phyloP scores from a whole-genome alignment of 2,329 filamentous ascomycete species.

The Aspergillus floridensis region DNA sequence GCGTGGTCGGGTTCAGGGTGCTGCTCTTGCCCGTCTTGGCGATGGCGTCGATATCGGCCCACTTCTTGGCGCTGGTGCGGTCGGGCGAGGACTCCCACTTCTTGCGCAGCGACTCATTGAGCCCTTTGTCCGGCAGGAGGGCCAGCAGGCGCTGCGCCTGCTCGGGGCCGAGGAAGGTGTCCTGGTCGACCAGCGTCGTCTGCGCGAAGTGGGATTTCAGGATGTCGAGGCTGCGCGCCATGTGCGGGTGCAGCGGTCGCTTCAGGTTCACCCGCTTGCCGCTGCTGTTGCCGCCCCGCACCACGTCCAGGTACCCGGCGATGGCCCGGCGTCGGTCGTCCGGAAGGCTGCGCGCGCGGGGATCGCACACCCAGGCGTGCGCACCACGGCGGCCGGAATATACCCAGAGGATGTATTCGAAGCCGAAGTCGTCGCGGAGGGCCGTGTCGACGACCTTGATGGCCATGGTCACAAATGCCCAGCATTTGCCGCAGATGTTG shows the following conservation, averaged over 20 bases:
- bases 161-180: slow-evolving; percentile 73
- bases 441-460: slow-evolving; percentile 89
- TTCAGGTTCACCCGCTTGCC: slow-evolving; percentile 83
- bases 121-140: slow-evolving; percentile 75
- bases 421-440: slow-evolving; percentile 90
- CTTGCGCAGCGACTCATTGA: slow-evolving; percentile 75
- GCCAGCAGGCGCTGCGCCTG: slow-evolving; percentile 74
- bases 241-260: slow-evolving; percentile 84
- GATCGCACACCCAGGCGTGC: slow-evolving; percentile 98
- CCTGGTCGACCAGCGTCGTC: slow-evolving; percentile 78
- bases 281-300: slow-evolving; percentile 81
- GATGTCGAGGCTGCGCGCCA: slow-evolving; percentile 79
- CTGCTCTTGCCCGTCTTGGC: slow-evolving; percentile 74
- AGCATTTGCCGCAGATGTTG: slow-evolving; percentile 91
- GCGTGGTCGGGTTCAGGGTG: slow-evolving; percentile 67
- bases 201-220: slow-evolving; percentile 80
- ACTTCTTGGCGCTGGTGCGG: slow-evolving; percentile 76
- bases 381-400: slow-evolving; percentile 95
- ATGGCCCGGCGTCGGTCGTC: slow-evolving; percentile 83
- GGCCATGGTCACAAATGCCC: slow-evolving; percentile 96
- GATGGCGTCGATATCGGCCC: slow-evolving; percentile 86
- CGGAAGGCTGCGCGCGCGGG: slow-evolving; percentile 76
- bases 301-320: slow-evolving; percentile 82
- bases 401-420: slow-evolving; percentile 96
- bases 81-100: slow-evolving; percentile 88